phyloP scores from a whole-genome alignment of 1,139 yeast genomes.

The Diutina pseudorugosa region DNA sequence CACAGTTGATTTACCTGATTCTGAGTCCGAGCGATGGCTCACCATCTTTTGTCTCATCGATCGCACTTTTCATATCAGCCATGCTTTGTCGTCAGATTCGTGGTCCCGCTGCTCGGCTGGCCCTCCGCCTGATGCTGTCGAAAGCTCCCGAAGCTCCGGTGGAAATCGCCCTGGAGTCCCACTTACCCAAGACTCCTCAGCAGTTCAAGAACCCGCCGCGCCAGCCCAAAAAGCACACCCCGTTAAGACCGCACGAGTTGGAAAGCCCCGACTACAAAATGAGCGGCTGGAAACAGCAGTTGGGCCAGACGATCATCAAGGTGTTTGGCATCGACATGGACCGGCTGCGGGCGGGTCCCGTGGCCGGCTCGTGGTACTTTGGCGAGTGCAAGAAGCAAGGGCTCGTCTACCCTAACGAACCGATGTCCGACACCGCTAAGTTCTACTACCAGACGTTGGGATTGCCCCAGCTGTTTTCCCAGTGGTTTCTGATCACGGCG shows the following conservation, averaged over 20 bases:
- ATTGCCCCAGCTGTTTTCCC: conserved; percentile 78
- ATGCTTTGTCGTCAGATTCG: neutral
- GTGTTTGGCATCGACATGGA: conserved; percentile 80
- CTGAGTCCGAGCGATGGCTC: too few relatives aligned
- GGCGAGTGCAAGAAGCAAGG: conserved; percentile 84
- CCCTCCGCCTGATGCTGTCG: neutral
- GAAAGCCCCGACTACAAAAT: conserved; percentile 46
- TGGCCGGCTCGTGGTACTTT: conserved; percentile 82
- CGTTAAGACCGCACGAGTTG: conserved; percentile 42
- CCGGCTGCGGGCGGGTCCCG: conserved; percentile 81
- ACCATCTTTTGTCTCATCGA: neutral
- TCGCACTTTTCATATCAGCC: neutral
- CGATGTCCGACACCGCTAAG: conserved; percentile 48
- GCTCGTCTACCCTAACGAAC: conserved; percentile 60
- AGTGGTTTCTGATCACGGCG: conserved; percentile 88
- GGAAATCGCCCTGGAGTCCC: conserved; percentile 35
- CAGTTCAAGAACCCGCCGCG: conserved; percentile 24
- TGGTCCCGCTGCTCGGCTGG: neutral
- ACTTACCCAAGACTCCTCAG: conserved; percentile 34
- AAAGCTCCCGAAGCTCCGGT: neutral
- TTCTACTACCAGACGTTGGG: conserved; percentile 72
- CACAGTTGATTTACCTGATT: too few relatives aligned
- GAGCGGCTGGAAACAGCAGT: conserved; percentile 54
- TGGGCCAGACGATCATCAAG: conserved; percentile 64
- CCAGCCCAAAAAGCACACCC: conserved; percentile 30